Percentiles rank a stretch among this genome's conserved stretches.
phyloP scores from a whole-genome alignment of 768 basidiomycete species.

The Leccinum sublutescens region DNA sequence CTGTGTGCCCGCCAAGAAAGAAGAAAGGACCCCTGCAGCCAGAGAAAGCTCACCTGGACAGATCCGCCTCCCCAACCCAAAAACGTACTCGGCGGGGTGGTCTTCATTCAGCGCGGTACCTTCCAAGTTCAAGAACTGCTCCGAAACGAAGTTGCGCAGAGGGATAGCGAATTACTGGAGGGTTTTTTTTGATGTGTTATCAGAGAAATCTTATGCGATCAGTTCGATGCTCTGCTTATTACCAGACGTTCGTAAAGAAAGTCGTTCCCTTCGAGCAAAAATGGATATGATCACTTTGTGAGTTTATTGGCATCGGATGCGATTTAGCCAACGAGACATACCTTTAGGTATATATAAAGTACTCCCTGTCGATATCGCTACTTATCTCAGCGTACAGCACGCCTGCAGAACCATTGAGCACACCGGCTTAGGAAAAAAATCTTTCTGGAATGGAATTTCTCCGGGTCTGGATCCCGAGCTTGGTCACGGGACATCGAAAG shows the following conservation, averaged over 20 bases:
- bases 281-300: too few relatives aligned
- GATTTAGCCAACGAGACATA: too few relatives aligned
- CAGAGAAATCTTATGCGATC: not conserved
- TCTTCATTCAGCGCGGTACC: conserved; percentile 4
- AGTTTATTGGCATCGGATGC: too few relatives aligned
- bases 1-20: not conserved
- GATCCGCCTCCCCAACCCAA: conserved; percentile 5
- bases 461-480: conserved; percentile 8
- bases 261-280: too few relatives aligned
- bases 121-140: conserved; percentile 11
- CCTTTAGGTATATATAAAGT: too few relatives aligned
- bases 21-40: not conserved
- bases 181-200: not conserved
- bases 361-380: too few relatives aligned
- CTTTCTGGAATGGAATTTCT: conserved; percentile 6
- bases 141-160: conserved; percentile 12
- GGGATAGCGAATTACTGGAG: conserved; percentile 9
- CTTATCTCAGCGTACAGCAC: too few relatives aligned
- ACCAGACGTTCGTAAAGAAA: conserved; percentile 10
- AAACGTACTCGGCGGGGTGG: not conserved
- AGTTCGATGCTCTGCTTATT: not conserved
- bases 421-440: too few relatives aligned
- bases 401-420: too few relatives aligned
- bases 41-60: not conserved
- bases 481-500: conserved; percentile 11